Evolutionary conservation across 2,329 filamentous ascomycete genomes (phyloP).

Genomic region (Drechslerella dactyloides): DNA sequence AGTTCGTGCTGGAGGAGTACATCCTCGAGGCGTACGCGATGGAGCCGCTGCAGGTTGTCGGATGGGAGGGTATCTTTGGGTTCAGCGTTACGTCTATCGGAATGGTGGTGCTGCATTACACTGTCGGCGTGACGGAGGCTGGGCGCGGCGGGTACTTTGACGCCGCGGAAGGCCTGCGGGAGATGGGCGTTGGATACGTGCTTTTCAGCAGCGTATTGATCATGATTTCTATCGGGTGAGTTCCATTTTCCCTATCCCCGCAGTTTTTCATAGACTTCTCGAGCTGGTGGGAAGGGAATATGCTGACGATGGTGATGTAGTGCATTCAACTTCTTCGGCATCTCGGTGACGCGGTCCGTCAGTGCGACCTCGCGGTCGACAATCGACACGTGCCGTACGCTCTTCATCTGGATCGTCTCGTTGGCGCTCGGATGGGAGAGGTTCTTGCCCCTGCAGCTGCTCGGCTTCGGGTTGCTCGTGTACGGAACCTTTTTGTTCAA

Average conservation of each 20-base stretch:
- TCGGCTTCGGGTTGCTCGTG: slow-evolving; percentile 85
- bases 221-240: slow-evolving; percentile 96
- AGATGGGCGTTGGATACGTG: slow-evolving; percentile 77
- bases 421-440: slow-evolving; percentile 93
- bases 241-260: slow-evolving; percentile 48
- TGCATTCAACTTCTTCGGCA: slow-evolving; percentile 98
- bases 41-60: slow-evolving; percentile 88
- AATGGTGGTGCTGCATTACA: slow-evolving; percentile 80
- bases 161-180: slow-evolving; percentile 79
- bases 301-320: slow-evolving; percentile 57
- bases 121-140: slow-evolving; percentile 74
- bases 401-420: slow-evolving; percentile 98
- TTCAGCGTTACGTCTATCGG: slow-evolving; percentile 77
- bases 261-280: slow-evolving; percentile 9
- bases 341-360: slow-evolving; percentile 87
- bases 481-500: slow-evolving; percentile 98
- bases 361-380: slow-evolving; percentile 92
- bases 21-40: slow-evolving; percentile 80
- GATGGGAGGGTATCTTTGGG: slow-evolving; percentile 95
- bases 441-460: slow-evolving; percentile 95
- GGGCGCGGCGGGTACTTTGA: slow-evolving; percentile 88
- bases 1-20: slow-evolving; percentile 95
- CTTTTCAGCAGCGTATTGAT: slow-evolving; percentile 81
- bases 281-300: slow-evolving; percentile 1
- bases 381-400: slow-evolving; percentile 94